phyloP scores from a whole-genome alignment of 2,329 filamentous ascomycete species.

The Pseudogymnoascus pannorum region DNA sequence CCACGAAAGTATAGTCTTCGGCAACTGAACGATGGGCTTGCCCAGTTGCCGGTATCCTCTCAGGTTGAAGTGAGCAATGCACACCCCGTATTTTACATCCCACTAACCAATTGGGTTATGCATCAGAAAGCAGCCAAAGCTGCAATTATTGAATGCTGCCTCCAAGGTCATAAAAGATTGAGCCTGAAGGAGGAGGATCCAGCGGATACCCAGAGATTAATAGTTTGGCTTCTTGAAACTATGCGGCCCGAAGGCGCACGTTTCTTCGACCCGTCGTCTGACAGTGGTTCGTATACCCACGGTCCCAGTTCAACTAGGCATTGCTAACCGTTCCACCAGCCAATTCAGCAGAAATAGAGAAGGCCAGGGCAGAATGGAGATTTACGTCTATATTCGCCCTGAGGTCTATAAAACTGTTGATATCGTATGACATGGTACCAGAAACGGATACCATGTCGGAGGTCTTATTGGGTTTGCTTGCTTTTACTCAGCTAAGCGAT shows the following conservation, averaged over 20 bases:
- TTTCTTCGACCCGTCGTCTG: neutral
- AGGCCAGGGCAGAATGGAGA: neutral
- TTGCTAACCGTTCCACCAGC: neutral
- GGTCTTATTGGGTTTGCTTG: neutral
- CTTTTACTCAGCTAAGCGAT: neutral
- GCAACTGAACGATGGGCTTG: slow-evolving; percentile 1
- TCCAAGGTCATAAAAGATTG: neutral
- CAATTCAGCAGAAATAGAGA: neutral
- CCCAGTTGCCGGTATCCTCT: neutral
- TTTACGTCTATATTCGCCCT: neutral
- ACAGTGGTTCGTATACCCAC: neutral
- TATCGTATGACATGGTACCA: neutral
- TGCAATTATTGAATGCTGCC: neutral
- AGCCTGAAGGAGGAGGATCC: neutral
- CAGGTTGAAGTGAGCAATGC: neutral
- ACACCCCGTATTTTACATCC: neutral
- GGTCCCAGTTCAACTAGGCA: neutral
- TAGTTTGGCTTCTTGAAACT: neutral
- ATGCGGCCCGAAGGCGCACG: neutral
- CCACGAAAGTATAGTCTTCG: neutral
- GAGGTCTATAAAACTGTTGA: neutral
- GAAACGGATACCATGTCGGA: neutral
- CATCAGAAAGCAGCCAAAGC: neutral
- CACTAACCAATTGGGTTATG: neutral
- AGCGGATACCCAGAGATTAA: neutral